Evolutionary conservation across 176 grass and related monocot species (phyloP).

Genomic region (Otatea glauca): DNA sequence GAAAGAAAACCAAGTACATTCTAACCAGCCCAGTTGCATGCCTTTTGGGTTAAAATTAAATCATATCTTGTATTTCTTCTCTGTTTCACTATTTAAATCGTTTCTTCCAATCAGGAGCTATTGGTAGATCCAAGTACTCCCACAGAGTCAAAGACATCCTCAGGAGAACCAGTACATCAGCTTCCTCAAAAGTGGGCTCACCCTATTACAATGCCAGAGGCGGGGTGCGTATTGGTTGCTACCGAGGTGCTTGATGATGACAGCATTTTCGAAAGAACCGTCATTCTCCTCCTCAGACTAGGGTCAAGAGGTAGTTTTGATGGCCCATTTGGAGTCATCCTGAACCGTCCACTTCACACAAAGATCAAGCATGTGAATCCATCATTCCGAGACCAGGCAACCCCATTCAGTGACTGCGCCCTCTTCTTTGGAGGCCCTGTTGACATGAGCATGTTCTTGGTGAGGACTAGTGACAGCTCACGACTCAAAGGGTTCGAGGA

Average conservation of each 20-base stretch:
- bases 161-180: constrained; percentile 28
- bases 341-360: constrained; percentile 77
- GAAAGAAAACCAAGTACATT: not conserved
- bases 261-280: constrained; percentile 69
- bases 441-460: constrained; percentile 85
- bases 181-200: constrained; percentile 87
- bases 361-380: constrained; percentile 83
- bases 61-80: not conserved
- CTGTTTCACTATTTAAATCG: not conserved
- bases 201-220: constrained; percentile 77
- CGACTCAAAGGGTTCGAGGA: constrained; percentile 71
- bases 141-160: constrained; percentile 26
- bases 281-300: constrained; percentile 75
- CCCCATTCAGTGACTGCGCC: constrained; percentile 61
- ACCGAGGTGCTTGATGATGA: constrained; percentile 84
- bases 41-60: not conserved
- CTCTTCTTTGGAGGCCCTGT: constrained; percentile 89
- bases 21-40: not conserved
- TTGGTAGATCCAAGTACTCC: constrained; percentile 54
- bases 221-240: constrained; percentile 81
- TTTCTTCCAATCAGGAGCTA: constrained; percentile 54
- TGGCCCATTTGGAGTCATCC: constrained; percentile 78
- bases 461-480: constrained; percentile 56
- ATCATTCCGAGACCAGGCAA: constrained; percentile 61
- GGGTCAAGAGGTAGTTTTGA: constrained; percentile 61